phyloP scores from a whole-genome alignment of 768 basidiomycete species.

The Hericium coralloides region DNA sequence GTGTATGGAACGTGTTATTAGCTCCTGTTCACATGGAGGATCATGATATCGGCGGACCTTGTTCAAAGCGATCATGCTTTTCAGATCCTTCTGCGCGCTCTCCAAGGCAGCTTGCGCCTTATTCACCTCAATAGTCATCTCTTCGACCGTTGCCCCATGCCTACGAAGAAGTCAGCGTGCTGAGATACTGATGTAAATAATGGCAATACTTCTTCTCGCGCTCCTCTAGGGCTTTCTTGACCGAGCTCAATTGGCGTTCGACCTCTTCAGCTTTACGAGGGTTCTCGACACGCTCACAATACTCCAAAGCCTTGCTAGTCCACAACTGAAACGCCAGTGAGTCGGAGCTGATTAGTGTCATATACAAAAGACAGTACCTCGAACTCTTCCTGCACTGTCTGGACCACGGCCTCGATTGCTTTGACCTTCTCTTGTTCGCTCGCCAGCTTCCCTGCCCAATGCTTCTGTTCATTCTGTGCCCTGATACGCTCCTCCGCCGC shows the following conservation, averaged over 20 bases:
- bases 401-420: conserved; percentile 34
- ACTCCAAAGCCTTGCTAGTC: conserved; percentile 53
- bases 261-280: conserved; percentile 51
- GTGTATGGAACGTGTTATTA: background rate
- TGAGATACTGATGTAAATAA: conserved; percentile 1
- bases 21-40: background rate
- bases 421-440: conserved; percentile 39
- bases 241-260: conserved; percentile 51
- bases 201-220: conserved; percentile 49
- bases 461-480: conserved; percentile 37
- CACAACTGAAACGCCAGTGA: conserved; percentile 37
- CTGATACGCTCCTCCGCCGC: conserved; percentile 41
- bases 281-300: conserved; percentile 48
- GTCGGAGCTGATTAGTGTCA: background rate
- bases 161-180: conserved; percentile 25
- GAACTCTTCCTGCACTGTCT: conserved; percentile 54
- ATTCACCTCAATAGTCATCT: conserved; percentile 65
- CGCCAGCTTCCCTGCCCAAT: conserved; percentile 45
- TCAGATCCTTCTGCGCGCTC: conserved; percentile 52
- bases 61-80: conserved; percentile 54
- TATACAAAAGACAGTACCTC: conserved; percentile 29
- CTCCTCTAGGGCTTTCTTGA: conserved; percentile 54
- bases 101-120: conserved; percentile 51
- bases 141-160: conserved; percentile 70
- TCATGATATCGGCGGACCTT: conserved; percentile 35